Base-by-base conservation (phyloP, 768 basidiomycete species). In the Leccinum uliginosum region DNA sequence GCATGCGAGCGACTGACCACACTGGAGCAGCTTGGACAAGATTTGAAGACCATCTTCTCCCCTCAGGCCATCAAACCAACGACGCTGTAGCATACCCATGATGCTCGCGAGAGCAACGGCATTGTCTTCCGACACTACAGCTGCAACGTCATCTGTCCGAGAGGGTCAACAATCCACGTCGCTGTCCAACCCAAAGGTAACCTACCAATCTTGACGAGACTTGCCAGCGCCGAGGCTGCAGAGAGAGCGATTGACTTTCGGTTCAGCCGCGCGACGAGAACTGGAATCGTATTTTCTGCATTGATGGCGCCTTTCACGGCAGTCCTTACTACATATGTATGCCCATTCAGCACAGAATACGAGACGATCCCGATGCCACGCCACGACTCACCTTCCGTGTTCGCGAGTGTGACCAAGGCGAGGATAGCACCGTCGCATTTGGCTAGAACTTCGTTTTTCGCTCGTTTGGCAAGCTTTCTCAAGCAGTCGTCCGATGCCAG, bases 31-130 rank as follows among this genome's bases (percentile, higher is more conserved):
- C 27, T 57, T 46, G 7, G 54, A 54, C 4, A 70, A 43, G n/a
- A 61, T 61, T 27, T 55, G 56, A 1, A 70, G 54, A 21, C 65
- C 65, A 26, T 70, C 69, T 59, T 69, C 69, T 34, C 67, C 67
- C 1, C 52, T 56, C n/a, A 58, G 11, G 10, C 60, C 67, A 19
- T 71, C 69, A 17, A 71, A 70, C 67, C 68, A 67, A 43, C 67
- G 60, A 50, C 59, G 61, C 47, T 32, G 55, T 23, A 70, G 55
- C 68, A 70, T 71, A 7, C 43, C 29, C 21, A 64, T 6, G 30
- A 70, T 62, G 15, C 49, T 43, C 40, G 40, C n/a, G 19, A 43
- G 27, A 12, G 54, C 60, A n/a, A 58, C 57, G 0, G 50, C 47
- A 10, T 46, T 24, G 4, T 59, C 46, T 1, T 53, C 32, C 17